Evolutionary conservation across 2,329 filamentous ascomycete species (phyloP).

Genomic region (Didymella exigua): DNA sequence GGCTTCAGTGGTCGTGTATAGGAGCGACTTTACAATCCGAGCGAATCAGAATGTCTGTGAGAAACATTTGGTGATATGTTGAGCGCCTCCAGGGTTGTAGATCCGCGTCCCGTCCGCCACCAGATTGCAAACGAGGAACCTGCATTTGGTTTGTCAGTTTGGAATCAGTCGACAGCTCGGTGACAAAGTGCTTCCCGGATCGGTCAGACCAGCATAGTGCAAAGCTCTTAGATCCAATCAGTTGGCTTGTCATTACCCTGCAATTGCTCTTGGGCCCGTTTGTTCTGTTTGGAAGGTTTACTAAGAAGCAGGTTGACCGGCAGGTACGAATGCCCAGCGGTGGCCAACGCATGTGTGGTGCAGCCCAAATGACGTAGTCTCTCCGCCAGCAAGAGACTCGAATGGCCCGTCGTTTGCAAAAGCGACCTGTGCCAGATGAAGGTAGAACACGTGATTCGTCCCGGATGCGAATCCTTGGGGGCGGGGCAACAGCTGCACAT

Average conservation of each 20-base stretch:
- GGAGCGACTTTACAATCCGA: conserved; percentile 1
- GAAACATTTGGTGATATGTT: background rate
- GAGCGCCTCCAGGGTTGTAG: conserved; percentile 7
- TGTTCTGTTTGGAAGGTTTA: background rate
- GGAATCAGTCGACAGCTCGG: background rate
- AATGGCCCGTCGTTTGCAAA: background rate
- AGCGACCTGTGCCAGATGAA: conserved; percentile 9
- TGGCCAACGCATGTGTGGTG: background rate
- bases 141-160: background rate
- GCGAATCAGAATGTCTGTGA: conserved; percentile 10
- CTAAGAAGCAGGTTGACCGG: background rate
- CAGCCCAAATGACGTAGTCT: conserved; percentile 6
- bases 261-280: background rate
- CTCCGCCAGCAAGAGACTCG: background rate
- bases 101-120: conserved; percentile 16
- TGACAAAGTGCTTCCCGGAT: background rate
- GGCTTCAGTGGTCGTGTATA: background rate
- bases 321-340: background rate
- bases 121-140: conserved; percentile 18
- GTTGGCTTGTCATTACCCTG: background rate
- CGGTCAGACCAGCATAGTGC: background rate
- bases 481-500: conserved; percentile 28
- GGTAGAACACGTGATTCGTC: conserved; percentile 27
- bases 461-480: background rate
- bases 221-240: background rate